phyloP scores from a whole-genome alignment of 2,329 filamentous ascomycete species.

The Colletotrichum godetiae region DNA sequence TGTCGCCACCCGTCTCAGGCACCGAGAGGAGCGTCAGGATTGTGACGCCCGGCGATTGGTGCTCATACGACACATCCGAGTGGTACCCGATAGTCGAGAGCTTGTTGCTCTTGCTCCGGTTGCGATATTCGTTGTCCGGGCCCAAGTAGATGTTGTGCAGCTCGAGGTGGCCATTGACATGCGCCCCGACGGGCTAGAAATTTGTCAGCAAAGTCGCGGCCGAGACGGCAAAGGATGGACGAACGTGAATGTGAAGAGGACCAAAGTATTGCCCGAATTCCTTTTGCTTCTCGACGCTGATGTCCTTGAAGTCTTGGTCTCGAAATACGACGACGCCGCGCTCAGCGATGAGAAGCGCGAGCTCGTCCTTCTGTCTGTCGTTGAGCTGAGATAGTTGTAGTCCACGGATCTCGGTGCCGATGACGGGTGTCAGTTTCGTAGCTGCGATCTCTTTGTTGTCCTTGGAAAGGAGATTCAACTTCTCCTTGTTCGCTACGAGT shows the following conservation, averaged over 20 bases:
- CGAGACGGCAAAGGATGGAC: constrained; percentile 3
- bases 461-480: constrained; percentile 42
- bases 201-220: not conserved
- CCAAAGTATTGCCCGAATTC: constrained; percentile 44
- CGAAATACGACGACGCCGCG: constrained; percentile 53
- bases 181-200: constrained; percentile 52
- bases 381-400: constrained; percentile 52
- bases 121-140: constrained; percentile 55
- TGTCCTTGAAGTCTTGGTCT: constrained; percentile 45
- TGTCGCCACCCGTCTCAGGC: constrained; percentile 51
- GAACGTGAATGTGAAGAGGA: constrained; percentile 51
- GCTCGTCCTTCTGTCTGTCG: constrained; percentile 53
- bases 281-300: constrained; percentile 23
- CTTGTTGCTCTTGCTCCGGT: constrained; percentile 45
- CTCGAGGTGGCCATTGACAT: constrained; percentile 55
- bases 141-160: constrained; percentile 60
- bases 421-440: constrained; percentile 38
- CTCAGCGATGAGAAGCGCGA: constrained; percentile 54
- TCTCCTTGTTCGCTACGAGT: constrained; percentile 44
- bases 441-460: constrained; percentile 36
- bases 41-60: constrained; percentile 54
- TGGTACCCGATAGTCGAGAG: constrained; percentile 53
- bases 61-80: constrained; percentile 56
- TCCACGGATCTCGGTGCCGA: constrained; percentile 54
- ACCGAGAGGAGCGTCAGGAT: constrained; percentile 51